These are phyloP conservation scores for Rhynchospora pubera DNA, from an alignment of 176 grass and related monocot species.

Conservation along the genomic window DNA sequence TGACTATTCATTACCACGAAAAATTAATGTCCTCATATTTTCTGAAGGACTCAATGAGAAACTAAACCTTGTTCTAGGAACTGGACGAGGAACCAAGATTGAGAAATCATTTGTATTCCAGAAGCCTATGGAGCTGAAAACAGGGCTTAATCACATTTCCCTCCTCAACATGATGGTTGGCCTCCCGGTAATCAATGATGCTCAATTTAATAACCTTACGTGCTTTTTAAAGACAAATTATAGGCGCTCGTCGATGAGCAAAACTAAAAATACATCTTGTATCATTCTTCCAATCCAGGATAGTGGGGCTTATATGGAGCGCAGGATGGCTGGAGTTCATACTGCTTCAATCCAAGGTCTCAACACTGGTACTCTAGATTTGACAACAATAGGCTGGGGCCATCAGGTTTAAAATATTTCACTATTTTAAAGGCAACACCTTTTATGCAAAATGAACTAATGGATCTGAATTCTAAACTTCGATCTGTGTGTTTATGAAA, in stretches of 20 bases:
- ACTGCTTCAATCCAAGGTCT: slow-evolving; percentile 61
- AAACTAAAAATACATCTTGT: background rate
- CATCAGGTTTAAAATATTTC: slow-evolving; percentile 56
- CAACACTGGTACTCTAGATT: slow-evolving; percentile 84
- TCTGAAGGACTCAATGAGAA: background rate
- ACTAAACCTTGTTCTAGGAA: slow-evolving; percentile 33
- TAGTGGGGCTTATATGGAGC: slow-evolving; percentile 57
- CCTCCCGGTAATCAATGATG: slow-evolving; percentile 21
- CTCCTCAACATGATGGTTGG: slow-evolving; percentile 35
- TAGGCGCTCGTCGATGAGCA: background rate
- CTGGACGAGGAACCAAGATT: slow-evolving; percentile 55
- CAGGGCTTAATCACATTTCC: slow-evolving; percentile 57
- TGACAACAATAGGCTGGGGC: slow-evolving; percentile 58
- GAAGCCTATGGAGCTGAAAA: slow-evolving; percentile 41
- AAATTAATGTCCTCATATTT: background rate
- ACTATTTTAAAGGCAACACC: background rate
- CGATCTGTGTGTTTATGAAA: slow-evolving; percentile 17
- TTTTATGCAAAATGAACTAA: background rate
- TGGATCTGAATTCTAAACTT: slow-evolving; percentile 6
- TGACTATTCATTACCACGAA: slow-evolving; percentile 3
- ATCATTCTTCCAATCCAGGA: slow-evolving; percentile 31
- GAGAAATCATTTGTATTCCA: slow-evolving; percentile 66
- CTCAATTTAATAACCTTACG: background rate
- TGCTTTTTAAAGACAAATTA: background rate
- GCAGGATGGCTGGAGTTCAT: slow-evolving; percentile 39